Base-by-base conservation (phyloP, 1,284 basidiomycete genomes). In the Amylostereum areolatum region DNA sequence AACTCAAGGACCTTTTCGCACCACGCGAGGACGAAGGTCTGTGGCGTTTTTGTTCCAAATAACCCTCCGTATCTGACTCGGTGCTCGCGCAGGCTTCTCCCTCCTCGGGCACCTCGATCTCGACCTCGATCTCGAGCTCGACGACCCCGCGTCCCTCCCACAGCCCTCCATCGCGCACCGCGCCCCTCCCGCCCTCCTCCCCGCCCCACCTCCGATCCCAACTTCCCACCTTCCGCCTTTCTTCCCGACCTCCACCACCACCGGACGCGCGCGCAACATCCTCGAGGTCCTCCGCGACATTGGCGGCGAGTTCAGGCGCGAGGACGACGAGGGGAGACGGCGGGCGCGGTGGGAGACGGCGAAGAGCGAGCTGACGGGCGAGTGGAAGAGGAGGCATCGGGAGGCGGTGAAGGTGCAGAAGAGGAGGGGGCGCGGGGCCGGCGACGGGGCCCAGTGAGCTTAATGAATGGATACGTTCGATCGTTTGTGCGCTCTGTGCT, bases 351-450 rank as follows among this genome's bases (percentile, higher is more conserved):
- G 91, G 91, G 85, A 91, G 60, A 76, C 71, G 28, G 70, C 74
- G 37, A 85, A 83, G 60, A 72, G 74, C 1, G 81, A 84, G 48
- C 66, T 92, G 62, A 93, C 91, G 44, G 73, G 69, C 50, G 87
- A 81, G 48, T 94, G 88, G 87, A 93, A 92, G 69, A 78, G 80
- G 58, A 68, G 85, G 35, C 81, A 80, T 65, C 78, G 85, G 49
- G 90, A 93, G 62, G 90, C 88, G 61, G 70, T 81, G 36, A 78
- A 76, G 58, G 74, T 78, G 55, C 69, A 86, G 46, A 72, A 78
- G 57, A 73, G 76, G 44, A 77, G 76, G 27, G 78, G 68, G 32
- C 70, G 66, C 8, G 62, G 35, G 37, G 45, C 35, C 4, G 25
- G 18, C 18, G 18, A 18, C 18, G 18, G 18, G 18, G 18, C 18